Percentiles rank a stretch among this genome's conserved stretches.
These are phyloP conservation scores for Pichia manshurica DNA, from an alignment of 805 yeast species.

Conservation along the genomic window DNA sequence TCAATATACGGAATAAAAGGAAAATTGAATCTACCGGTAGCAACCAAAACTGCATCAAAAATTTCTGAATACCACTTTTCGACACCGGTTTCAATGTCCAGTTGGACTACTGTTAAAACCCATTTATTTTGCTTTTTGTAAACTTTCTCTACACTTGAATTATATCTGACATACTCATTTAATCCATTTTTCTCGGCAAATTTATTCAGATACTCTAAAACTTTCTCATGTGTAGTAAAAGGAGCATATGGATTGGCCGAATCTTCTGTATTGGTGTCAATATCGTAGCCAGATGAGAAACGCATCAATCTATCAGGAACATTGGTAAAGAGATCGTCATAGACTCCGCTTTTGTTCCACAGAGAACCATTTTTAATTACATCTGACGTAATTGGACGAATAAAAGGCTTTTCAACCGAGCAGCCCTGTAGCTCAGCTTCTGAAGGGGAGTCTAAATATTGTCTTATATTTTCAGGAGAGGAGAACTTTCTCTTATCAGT, in stretches of 20 bases:
- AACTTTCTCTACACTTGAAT: slow-evolving; percentile 30
- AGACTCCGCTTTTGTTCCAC: slow-evolving; percentile 24
- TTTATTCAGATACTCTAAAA: slow-evolving; percentile 13
- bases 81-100: neutral
- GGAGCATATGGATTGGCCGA: slow-evolving; percentile 13
- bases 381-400: slow-evolving; percentile 1
- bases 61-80: slow-evolving; percentile 34
- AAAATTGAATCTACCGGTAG: slow-evolving; percentile 37
- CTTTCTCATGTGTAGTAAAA: slow-evolving; percentile 19
- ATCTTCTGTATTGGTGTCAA: neutral
- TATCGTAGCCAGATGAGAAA: slow-evolving; percentile 33
- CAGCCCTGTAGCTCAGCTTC: neutral
- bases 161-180: slow-evolving; percentile 29
- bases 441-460: slow-evolving; percentile 2
- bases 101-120: slow-evolving; percentile 24
- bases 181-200: slow-evolving; percentile 26
- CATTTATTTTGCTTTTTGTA: slow-evolving; percentile 28
- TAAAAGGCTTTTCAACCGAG: neutral
- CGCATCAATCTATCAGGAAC: slow-evolving; percentile 34
- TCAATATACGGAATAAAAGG: slow-evolving; percentile 35
- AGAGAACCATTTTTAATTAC: neutral
- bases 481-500: slow-evolving; percentile 7
- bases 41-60: slow-evolving; percentile 38
- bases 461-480: slow-evolving; percentile 13
- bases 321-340: slow-evolving; percentile 35